Evolutionary conservation across 768 basidiomycete species (phyloP).

Genomic region (Termitomyces sp.): DNA sequence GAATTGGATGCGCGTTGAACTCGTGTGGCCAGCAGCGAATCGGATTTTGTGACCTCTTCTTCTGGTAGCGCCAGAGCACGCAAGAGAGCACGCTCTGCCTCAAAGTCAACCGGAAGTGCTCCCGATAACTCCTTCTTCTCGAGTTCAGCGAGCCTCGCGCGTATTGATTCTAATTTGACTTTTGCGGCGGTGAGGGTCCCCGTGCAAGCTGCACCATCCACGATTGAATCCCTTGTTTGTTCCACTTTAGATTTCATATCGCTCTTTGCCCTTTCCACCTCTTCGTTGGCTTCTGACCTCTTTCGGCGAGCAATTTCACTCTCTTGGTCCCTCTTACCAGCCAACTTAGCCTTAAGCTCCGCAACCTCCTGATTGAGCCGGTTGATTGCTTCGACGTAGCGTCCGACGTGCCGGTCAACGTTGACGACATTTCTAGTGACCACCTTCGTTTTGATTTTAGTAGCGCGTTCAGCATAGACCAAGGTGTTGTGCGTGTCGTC

Average conservation of each 20-base stretch:
- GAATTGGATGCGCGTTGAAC: conserved; percentile 72
- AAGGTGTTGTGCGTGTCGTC: conserved; percentile 99
- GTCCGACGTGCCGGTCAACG: conserved; percentile 91
- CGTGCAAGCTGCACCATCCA: conserved; percentile 71
- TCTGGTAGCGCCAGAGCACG: conserved; percentile 65
- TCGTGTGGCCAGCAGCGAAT: conserved; percentile 54
- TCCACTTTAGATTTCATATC: conserved; percentile 72
- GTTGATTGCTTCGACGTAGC: conserved; percentile 93
- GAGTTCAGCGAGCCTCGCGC: conserved; percentile 56
- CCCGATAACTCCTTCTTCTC: conserved; percentile 35
- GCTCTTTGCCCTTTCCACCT: conserved; percentile 68
- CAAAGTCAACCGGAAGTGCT: conserved; percentile 51
- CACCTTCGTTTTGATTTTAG: conserved; percentile 97
- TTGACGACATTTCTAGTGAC: conserved; percentile 94
- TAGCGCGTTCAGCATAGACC: conserved; percentile 95
- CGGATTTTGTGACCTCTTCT: conserved; percentile 58
- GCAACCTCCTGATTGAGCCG: conserved; percentile 80
- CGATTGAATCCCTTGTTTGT: conserved; percentile 65
- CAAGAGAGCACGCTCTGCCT: conserved; percentile 70
- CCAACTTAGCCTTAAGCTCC: conserved; percentile 82
- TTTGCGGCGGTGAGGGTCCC: conserved; percentile 72
- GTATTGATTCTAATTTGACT: conserved; percentile 61
- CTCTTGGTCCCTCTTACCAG: conserved; percentile 64
- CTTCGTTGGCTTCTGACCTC: conserved; percentile 64
- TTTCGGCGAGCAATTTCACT: conserved; percentile 61